Evolutionary conservation across 768 basidiomycete genomes (phyloP).

Genomic region (Crassisporium funariophilum): DNA sequence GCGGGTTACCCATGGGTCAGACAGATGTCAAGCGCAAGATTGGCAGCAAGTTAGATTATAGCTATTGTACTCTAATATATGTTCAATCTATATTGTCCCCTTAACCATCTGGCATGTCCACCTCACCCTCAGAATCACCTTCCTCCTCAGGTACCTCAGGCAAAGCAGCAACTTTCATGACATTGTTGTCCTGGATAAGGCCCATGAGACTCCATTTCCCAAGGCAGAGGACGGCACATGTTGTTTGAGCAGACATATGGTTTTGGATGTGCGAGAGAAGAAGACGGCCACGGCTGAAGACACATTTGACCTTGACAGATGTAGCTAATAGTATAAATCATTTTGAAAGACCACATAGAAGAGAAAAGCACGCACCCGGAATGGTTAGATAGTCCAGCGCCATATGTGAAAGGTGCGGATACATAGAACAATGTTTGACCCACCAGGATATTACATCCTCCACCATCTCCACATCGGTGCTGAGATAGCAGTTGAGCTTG

Average conservation of each 20-base stretch:
- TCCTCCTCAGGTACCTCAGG: slow-evolving; percentile 9
- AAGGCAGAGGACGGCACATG: slow-evolving; percentile 30
- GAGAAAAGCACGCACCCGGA: slow-evolving; percentile 13
- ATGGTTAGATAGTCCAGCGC: slow-evolving; percentile 20
- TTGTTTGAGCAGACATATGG: slow-evolving; percentile 21
- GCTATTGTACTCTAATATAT: too few species aligned
- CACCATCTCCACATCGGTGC: slow-evolving; percentile 25
- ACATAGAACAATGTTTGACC: slow-evolving; percentile 4
- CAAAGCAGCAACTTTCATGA: slow-evolving; percentile 4
- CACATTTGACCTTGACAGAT: slow-evolving; percentile 25
- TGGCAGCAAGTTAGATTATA: too few species aligned
- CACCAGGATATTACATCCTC: slow-evolving; percentile 16
- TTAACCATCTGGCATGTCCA: too few species aligned
- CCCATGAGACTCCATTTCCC: slow-evolving; percentile 30
- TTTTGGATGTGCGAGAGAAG: slow-evolving; percentile 24
- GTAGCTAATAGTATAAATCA: slow-evolving; percentile 18
- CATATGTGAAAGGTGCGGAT: slow-evolving; percentile 17
- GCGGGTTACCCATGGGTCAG: too few species aligned
- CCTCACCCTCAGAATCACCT: too few species aligned
- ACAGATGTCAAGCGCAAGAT: too few species aligned
- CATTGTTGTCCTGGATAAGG: slow-evolving; percentile 26
- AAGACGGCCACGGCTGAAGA: slow-evolving; percentile 24
- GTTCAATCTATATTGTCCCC: too few species aligned
- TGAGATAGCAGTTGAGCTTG: slow-evolving; percentile 20
- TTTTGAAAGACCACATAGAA: neutral